phyloP scores from a whole-genome alignment of 768 basidiomycete genomes.

The Suillus plorans region DNA sequence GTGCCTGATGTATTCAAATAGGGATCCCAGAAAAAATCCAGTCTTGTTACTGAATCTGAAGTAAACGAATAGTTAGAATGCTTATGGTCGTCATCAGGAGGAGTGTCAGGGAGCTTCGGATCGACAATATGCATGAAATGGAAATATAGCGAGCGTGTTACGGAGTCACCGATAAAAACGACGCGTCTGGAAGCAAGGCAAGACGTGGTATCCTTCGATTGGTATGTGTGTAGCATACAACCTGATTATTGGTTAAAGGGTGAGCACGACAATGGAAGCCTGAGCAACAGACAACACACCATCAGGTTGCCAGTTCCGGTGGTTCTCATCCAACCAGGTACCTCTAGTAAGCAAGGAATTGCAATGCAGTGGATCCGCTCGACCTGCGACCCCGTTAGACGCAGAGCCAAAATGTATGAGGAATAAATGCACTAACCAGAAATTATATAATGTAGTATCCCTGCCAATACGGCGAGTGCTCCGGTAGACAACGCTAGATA shows the following conservation, averaged over 20 bases:
- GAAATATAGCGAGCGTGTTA: conserved; percentile 78
- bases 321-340: conserved; percentile 70
- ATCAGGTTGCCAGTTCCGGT: conserved; percentile 84
- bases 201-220: conserved; percentile 46
- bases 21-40: conserved; percentile 84
- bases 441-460: conserved; percentile 42
- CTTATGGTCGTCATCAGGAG: conserved; percentile 57
- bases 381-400: conserved; percentile 46
- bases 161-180: conserved; percentile 84
- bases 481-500: conserved; percentile 41
- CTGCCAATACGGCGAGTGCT: conserved; percentile 41
- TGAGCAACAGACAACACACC: conserved; percentile 40
- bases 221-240: conserved; percentile 76
- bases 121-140: conserved; percentile 66
- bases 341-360: conserved; percentile 68
- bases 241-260: conserved; percentile 43
- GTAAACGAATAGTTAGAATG: conserved; percentile 62
- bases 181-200: conserved; percentile 63
- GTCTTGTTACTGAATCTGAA: conserved; percentile 43
- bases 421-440: conserved; percentile 38
- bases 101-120: conserved; percentile 48
- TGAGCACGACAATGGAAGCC: conserved; percentile 10
- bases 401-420: not conserved
- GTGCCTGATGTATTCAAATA: conserved; percentile 73
- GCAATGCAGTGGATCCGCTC: conserved; percentile 72